Conservation (phyloP, 257 asterid genomes). For the Nicotiana tomentosiformis region DNA sequence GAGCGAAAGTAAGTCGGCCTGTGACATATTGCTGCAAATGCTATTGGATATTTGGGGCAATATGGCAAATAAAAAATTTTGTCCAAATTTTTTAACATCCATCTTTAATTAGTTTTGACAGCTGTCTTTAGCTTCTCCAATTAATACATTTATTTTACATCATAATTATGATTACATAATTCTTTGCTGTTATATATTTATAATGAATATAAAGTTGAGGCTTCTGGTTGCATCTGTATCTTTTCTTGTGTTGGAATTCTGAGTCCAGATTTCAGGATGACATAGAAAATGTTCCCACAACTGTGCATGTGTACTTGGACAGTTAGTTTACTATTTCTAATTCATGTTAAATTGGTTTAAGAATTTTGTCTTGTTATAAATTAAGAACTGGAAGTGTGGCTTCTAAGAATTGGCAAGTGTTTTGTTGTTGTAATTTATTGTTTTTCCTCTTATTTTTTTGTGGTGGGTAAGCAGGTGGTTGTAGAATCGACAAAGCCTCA, state of each 20-base stretch:
- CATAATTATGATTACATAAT: neutral
- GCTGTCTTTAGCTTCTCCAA: neutral
- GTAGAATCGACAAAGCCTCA: slow-evolving; percentile 87
- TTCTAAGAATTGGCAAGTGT: neutral
- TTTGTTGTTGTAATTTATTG: neutral
- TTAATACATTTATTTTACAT: neutral
- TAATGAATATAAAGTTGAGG: neutral
- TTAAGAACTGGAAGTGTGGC: neutral
- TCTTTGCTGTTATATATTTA: neutral
- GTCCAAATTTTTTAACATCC: neutral
- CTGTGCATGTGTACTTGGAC: neutral
- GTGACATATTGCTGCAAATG: too few species aligned
- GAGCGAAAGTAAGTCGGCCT: too few species aligned
- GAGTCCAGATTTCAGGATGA: neutral
- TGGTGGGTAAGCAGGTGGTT: slow-evolving; percentile 55
- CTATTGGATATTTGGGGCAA: too few species aligned
- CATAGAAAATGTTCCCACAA: neutral
- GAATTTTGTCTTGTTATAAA: neutral
- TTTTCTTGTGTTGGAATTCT: neutral
- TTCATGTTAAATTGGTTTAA: neutral
- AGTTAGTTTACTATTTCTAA: neutral
- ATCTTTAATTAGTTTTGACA: neutral
- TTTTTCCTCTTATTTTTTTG: neutral
- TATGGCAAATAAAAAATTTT: neutral
- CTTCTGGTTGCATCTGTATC: neutral